phyloP scores from a whole-genome alignment of 345 rosid genomes.

The Alliaria petiolata region DNA sequence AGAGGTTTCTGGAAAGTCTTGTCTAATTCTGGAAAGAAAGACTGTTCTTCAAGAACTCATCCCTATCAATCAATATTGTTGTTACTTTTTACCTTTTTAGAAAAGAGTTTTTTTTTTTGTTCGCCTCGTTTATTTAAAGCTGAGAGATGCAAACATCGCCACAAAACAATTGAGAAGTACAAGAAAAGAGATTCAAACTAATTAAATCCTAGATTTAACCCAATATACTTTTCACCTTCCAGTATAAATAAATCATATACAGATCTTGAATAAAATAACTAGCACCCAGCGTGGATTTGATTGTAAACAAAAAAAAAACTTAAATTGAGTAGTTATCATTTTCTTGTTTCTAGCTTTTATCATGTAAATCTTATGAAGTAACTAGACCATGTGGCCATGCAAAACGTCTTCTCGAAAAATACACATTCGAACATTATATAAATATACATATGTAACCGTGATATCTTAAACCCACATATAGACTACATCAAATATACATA shows the following conservation, averaged over 20 bases:
- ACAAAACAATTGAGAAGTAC: too few species aligned
- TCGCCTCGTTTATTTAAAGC: too few species aligned
- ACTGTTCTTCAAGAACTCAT: conserved; percentile 3
- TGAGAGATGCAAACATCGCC: too few species aligned
- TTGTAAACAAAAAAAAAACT: neutral
- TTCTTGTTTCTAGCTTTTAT: neutral
- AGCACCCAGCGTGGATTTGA: neutral
- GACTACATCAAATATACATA: neutral
- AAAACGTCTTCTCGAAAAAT: neutral
- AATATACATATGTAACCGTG: neutral
- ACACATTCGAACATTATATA: neutral
- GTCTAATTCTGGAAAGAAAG: conserved; percentile 3
- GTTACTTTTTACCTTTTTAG: neutral
- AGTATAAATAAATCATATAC: neutral
- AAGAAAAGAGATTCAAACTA: neutral
- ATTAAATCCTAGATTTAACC: neutral
- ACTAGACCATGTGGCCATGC: conserved; percentile 5
- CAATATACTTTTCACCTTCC: neutral
- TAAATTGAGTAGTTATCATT: neutral
- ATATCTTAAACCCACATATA: neutral
- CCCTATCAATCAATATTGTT: conserved; percentile 5
- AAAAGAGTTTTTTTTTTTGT: neutral
- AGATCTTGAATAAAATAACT: neutral
- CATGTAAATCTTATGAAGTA: conserved; percentile 6
- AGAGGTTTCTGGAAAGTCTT: conserved; percentile 15